phyloP scores from a whole-genome alignment of 73 alveolate species.

The Paramecium biaurelia region DNA sequence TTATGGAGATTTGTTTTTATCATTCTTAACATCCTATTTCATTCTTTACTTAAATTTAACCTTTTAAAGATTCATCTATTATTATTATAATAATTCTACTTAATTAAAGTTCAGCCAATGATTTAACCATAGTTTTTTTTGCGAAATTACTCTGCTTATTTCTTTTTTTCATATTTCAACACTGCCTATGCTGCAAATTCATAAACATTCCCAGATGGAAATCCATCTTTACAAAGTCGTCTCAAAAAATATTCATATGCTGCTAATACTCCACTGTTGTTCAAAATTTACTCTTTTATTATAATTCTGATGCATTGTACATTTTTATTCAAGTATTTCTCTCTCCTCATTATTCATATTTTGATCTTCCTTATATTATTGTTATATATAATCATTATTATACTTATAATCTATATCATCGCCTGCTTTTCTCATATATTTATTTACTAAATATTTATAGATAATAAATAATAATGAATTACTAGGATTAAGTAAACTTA shows the following conservation, averaged over 20 bases:
- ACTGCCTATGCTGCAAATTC: slow-evolving; percentile 62
- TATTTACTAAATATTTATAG: not conserved
- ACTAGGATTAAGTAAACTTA: not conserved
- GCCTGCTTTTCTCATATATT: not conserved
- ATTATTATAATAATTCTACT: too few relatives aligned
- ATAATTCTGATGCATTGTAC: too few relatives aligned
- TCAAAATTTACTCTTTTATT: not conserved
- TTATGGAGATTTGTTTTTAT: not conserved
- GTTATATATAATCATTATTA: not conserved
- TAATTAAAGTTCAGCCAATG: slow-evolving; percentile 46
- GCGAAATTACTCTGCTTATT: slow-evolving; percentile 57
- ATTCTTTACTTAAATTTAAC: not conserved
- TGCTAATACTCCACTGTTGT: slow-evolving; percentile 32
- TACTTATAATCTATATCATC: not conserved
- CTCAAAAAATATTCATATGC: slow-evolving; percentile 57
- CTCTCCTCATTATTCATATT: not conserved
- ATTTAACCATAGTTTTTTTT: slow-evolving; percentile 33
- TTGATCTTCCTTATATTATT: not conserved
- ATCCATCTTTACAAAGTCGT: slow-evolving; percentile 59
- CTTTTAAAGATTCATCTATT: too few relatives aligned
- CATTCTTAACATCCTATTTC: not conserved
- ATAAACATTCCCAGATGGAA: slow-evolving; percentile 58
- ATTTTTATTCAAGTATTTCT: not conserved
- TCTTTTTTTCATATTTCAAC: slow-evolving; percentile 58
- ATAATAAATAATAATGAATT: not conserved